A percentile compares a stretch with the other conserved stretches of the same genome.
phyloP scores from a whole-genome alignment of 306 rosid genomes.

The Rubus parviflorus region DNA sequence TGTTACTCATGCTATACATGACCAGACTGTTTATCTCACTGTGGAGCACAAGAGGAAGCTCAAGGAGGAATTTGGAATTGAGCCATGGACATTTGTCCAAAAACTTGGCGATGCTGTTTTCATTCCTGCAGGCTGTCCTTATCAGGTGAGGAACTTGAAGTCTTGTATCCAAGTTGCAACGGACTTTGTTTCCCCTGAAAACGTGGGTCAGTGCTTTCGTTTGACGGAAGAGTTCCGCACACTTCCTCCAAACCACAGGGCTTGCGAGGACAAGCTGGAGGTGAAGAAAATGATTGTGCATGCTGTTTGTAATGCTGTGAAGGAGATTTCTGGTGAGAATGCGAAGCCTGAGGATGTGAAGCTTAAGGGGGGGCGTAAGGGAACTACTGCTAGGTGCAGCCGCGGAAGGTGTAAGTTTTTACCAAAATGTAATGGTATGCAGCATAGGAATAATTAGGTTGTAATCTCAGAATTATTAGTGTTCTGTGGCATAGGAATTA shows the following conservation, averaged over 20 bases:
- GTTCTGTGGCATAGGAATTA: too few relatives aligned
- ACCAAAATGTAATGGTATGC: too few relatives aligned
- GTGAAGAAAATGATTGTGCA: slow-evolving; percentile 62
- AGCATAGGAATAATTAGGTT: too few relatives aligned
- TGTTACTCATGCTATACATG: slow-evolving; percentile 68
- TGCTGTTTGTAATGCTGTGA: slow-evolving; percentile 34
- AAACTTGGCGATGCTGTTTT: slow-evolving; percentile 53
- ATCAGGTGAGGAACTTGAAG: slow-evolving; percentile 53
- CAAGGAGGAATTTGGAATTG: slow-evolving; percentile 65
- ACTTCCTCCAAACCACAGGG: slow-evolving; percentile 64
- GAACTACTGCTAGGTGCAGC: too few relatives aligned
- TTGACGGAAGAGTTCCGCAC: slow-evolving; percentile 71
- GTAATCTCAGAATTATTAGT: too few relatives aligned
- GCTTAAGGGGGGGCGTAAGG: too few relatives aligned
- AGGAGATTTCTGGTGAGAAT: too few relatives aligned
- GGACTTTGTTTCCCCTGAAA: slow-evolving; percentile 87
- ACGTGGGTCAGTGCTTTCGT: slow-evolving; percentile 66
- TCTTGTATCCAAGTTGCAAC: slow-evolving; percentile 83
- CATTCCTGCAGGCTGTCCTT: slow-evolving; percentile 56
- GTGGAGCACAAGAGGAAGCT: slow-evolving; percentile 65
- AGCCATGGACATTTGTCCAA: slow-evolving; percentile 52
- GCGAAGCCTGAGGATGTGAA: too few relatives aligned
- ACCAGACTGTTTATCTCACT: slow-evolving; percentile 65
- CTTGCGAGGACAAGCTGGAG: slow-evolving; percentile 73
- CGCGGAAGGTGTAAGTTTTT: too few relatives aligned